phyloP scores from a whole-genome alignment of 805 yeast genomes.

The Hanseniaspora valbyensis region DNA sequence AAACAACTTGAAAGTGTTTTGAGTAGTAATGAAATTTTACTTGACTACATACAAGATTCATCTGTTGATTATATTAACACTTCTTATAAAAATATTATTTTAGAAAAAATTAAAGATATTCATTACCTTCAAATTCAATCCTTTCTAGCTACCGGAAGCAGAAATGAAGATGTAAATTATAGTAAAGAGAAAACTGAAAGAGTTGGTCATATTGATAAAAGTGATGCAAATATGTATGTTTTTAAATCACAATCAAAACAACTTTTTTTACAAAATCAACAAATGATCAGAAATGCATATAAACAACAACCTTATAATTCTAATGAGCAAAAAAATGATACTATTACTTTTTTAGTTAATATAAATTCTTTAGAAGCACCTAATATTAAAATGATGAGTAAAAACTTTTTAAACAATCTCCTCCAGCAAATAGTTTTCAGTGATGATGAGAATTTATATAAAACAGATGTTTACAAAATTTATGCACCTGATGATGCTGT shows the following conservation, averaged over 20 bases:
- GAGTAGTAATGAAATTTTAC: neutral
- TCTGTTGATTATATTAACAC: neutral
- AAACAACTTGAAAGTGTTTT: neutral
- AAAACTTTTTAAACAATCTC: constrained; percentile 9
- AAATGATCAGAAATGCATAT: neutral
- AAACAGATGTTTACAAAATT: constrained; percentile 4
- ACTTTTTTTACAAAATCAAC: neutral
- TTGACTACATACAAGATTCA: neutral
- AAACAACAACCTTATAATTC: no score
- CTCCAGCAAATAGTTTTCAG: constrained; percentile 12
- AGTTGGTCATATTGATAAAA: neutral
- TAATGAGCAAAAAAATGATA: neutral
- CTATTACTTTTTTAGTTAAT: neutral
- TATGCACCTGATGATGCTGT: constrained; percentile 6
- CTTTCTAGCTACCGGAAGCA: neutral
- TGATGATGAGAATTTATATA: neutral
- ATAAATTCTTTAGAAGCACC: constrained; percentile 11
- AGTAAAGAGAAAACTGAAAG: neutral
- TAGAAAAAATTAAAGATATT: constrained; percentile 7
- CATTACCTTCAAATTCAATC: constrained; percentile 4
- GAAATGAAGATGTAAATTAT: neutral
- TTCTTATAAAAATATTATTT: constrained; percentile 6
- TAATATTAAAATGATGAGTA: constrained; percentile 11
- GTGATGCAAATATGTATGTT: neutral
- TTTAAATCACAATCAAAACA: constrained; percentile 6